phyloP scores from a whole-genome alignment of 2,329 filamentous ascomycete species.

The Gnomoniopsis smithogilvyi region DNA sequence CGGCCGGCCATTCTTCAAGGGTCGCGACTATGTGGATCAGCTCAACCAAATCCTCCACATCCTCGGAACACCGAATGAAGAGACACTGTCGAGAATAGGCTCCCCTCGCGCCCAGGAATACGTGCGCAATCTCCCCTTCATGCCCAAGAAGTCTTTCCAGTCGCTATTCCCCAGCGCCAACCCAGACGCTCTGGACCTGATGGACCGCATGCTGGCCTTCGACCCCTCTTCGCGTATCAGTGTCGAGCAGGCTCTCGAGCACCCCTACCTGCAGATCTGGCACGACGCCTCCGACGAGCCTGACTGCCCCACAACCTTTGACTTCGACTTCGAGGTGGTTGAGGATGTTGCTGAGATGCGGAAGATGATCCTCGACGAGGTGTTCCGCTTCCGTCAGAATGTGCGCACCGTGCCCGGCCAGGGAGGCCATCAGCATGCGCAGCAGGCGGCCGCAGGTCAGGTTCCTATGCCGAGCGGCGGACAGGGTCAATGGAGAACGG shows the following conservation, averaged over 20 bases:
- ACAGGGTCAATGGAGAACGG: slow-evolving; percentile 51
- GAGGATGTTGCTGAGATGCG: slow-evolving; percentile 95
- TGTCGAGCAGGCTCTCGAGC: slow-evolving; percentile 92
- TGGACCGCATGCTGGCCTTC: slow-evolving; percentile 97
- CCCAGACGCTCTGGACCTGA: slow-evolving; percentile 88
- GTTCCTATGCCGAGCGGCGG: slow-evolving; percentile 52
- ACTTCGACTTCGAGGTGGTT: slow-evolving; percentile 98
- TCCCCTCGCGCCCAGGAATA: slow-evolving; percentile 97
- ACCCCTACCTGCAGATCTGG: slow-evolving; percentile 96
- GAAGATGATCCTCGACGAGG: slow-evolving; percentile 95
- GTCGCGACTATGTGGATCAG: slow-evolving; percentile 98
- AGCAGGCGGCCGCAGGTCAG: slow-evolving; percentile 35
- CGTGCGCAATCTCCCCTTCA: slow-evolving; percentile 90
- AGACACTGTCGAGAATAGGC: slow-evolving; percentile 89
- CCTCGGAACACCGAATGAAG: slow-evolving; percentile 92
- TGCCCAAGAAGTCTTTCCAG: slow-evolving; percentile 90
- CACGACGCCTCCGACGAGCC: slow-evolving; percentile 97
- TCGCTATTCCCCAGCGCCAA: slow-evolving; percentile 91
- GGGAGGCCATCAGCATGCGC: slow-evolving; percentile 23
- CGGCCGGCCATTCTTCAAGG: slow-evolving; percentile 98
- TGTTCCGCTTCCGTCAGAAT: slow-evolving; percentile 73
- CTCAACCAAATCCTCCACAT: slow-evolving; percentile 99
- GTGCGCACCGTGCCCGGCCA: slow-evolving; percentile 50
- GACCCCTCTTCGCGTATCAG: slow-evolving; percentile 91
- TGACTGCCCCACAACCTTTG: slow-evolving; percentile 87